These are phyloP conservation scores for Amaranthus palmeri DNA, from an alignment of 148 eudicot species.

Conservation along the genomic window DNA sequence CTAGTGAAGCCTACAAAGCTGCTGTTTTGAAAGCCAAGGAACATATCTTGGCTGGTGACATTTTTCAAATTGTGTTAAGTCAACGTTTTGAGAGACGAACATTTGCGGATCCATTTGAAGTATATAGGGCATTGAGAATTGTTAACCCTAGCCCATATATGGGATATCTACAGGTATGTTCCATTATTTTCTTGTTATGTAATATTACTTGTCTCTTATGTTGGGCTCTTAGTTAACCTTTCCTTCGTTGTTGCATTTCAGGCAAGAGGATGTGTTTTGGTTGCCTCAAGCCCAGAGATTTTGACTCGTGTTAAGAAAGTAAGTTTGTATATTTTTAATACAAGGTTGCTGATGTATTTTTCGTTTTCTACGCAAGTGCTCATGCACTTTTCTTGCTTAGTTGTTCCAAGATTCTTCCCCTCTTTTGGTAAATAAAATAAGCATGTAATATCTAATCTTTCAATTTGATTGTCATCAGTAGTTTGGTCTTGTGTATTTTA, in stretches of 20 bases:
- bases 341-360: slow-evolving; percentile 1
- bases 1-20: slow-evolving; percentile 64
- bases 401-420: not conserved
- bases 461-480: not conserved
- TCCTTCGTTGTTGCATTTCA: slow-evolving; percentile 28
- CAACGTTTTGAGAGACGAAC: slow-evolving; percentile 96
- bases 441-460: not conserved
- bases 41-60: slow-evolving; percentile 95
- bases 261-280: slow-evolving; percentile 96
- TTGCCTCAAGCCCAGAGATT: slow-evolving; percentile 99
- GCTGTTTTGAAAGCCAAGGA: slow-evolving; percentile 94
- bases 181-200: slow-evolving; percentile 11
- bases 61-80: slow-evolving; percentile 92
- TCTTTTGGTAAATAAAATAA: not conserved
- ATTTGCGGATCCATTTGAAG: slow-evolving; percentile 99
- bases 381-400: not conserved
- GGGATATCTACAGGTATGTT: slow-evolving; percentile 80
- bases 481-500: not conserved
- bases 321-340: not conserved
- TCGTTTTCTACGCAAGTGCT: not conserved
- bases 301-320: slow-evolving; percentile 94
- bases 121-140: slow-evolving; percentile 91
- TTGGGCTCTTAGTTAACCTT: not conserved
- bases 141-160: slow-evolving; percentile 99
- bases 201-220: not conserved